phyloP scores from a whole-genome alignment of 2,329 filamentous ascomycete genomes.

The Cytospora mali region DNA sequence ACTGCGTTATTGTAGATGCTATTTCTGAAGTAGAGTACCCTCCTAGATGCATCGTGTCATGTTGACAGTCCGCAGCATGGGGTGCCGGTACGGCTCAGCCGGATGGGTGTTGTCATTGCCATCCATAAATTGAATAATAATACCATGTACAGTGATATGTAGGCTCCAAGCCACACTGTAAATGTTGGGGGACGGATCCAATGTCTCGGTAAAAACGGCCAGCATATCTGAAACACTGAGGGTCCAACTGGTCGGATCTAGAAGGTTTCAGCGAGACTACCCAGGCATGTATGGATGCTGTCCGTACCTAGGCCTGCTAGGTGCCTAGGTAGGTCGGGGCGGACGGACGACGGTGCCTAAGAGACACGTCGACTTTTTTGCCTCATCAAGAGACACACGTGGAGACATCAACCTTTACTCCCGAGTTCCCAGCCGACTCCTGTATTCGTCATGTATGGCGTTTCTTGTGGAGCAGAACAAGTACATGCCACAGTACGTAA shows the following conservation, averaged over 20 bases:
- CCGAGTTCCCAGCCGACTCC: too few species aligned
- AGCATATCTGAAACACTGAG: constrained; percentile 11
- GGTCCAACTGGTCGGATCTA: constrained; percentile 2
- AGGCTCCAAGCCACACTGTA: background rate
- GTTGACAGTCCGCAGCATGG: too few species aligned
- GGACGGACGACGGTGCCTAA: background rate
- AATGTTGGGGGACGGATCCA: background rate
- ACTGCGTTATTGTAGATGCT: background rate
- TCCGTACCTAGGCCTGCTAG: too few species aligned
- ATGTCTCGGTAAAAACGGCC: background rate
- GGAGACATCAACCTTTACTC: too few species aligned
- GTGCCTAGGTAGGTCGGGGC: too few species aligned
- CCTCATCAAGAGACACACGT: constrained; percentile 10
- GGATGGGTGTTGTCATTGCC: background rate
- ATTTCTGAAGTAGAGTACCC: background rate
- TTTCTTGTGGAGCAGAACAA: constrained; percentile 6
- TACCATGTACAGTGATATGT: background rate
- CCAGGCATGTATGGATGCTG: too few species aligned
- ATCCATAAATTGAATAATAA: background rate
- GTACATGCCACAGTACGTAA: background rate
- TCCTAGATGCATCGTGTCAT: too few species aligned
- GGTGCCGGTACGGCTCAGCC: background rate
- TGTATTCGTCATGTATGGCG: background rate
- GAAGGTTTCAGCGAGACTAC: constrained; percentile 7
- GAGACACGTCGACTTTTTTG: constrained; percentile 21